Percentiles rank a stretch among this genome's conserved stretches.
Conservation (phyloP, 108 stramenopile species). For the Cylindrotheca fusiformis region DNA sequence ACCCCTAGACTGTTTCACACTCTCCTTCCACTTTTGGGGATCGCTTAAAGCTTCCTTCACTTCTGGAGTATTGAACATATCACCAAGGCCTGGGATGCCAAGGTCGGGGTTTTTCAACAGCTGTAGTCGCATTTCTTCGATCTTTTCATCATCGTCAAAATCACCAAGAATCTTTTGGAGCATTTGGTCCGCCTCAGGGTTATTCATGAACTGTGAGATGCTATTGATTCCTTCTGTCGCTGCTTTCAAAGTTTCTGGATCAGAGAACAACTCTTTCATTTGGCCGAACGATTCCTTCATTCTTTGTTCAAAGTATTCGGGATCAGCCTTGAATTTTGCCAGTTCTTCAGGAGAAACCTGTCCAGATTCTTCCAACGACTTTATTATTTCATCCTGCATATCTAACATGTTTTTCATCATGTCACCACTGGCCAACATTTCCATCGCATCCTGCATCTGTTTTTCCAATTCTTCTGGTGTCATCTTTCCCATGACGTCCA, state of each 20-base stretch:
- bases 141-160: slow-evolving; percentile 68
- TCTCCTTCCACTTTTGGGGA: slow-evolving; percentile 69
- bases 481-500: slow-evolving; percentile 73
- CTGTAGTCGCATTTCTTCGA: slow-evolving; percentile 77
- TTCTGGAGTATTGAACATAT: slow-evolving; percentile 56
- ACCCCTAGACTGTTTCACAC: slow-evolving; percentile 63
- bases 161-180: slow-evolving; percentile 52
- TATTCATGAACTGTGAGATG: slow-evolving; percentile 49
- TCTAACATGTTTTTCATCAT: slow-evolving; percentile 50
- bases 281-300: slow-evolving; percentile 74
- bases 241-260: slow-evolving; percentile 55
- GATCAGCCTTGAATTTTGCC: slow-evolving; percentile 68
- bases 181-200: slow-evolving; percentile 47
- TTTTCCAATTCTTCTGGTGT: slow-evolving; percentile 64
- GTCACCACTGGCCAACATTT: slow-evolving; percentile 54
- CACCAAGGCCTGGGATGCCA: slow-evolving; percentile 44
- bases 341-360: slow-evolving; percentile 59
- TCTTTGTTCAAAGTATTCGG: slow-evolving; percentile 70
- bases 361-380: slow-evolving; percentile 62
- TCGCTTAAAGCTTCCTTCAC: slow-evolving; percentile 71
- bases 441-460: slow-evolving; percentile 79
- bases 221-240: slow-evolving; percentile 69
- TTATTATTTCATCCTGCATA: slow-evolving; percentile 66
- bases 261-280: slow-evolving; percentile 65
- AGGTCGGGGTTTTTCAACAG: slow-evolving; percentile 53